Evolutionary conservation across 2,329 filamentous ascomycete species (phyloP).

Genomic region (Aspergillus brunneoviolaceus): DNA sequence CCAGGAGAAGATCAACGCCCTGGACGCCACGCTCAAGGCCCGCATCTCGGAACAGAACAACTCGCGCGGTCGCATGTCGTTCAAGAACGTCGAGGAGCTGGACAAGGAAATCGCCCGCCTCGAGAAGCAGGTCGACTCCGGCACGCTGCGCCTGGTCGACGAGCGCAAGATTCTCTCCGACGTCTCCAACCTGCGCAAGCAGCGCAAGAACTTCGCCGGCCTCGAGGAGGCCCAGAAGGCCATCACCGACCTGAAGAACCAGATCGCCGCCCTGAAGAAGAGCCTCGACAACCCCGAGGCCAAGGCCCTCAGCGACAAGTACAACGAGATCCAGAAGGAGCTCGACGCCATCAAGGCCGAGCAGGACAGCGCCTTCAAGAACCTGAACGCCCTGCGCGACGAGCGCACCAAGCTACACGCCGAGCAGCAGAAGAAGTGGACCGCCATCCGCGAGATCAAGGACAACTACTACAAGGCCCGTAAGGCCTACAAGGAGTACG

Average conservation of each 20-base stretch:
- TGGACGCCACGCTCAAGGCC: slow-evolving; percentile 84
- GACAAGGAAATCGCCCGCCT: slow-evolving; percentile 78
- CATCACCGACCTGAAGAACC: slow-evolving; percentile 82
- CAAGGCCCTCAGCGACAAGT: slow-evolving; percentile 83
- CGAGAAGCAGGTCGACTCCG: slow-evolving; percentile 81
- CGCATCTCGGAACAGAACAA: slow-evolving; percentile 84
- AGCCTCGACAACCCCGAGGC: slow-evolving; percentile 86
- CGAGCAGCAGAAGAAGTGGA: slow-evolving; percentile 83
- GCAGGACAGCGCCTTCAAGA: slow-evolving; percentile 88
- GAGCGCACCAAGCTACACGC: slow-evolving; percentile 80
- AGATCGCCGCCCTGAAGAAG: slow-evolving; percentile 88
- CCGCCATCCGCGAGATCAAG: slow-evolving; percentile 80
- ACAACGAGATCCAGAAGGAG: slow-evolving; percentile 81
- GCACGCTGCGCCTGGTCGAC: slow-evolving; percentile 92
- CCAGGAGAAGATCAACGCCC: slow-evolving; percentile 86
- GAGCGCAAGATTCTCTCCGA: slow-evolving; percentile 91
- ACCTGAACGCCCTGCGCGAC: slow-evolving; percentile 77
- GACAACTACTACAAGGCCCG: slow-evolving; percentile 81
- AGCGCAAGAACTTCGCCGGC: slow-evolving; percentile 84
- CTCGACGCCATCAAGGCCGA: slow-evolving; percentile 87
- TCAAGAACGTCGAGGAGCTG: slow-evolving; percentile 85
- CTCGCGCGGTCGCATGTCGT: slow-evolving; percentile 74
- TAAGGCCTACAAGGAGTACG: slow-evolving; percentile 79
- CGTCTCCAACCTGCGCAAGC: slow-evolving; percentile 78
- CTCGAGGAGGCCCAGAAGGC: slow-evolving; percentile 84